phyloP scores from a whole-genome alignment of 2,329 filamentous ascomycete species.

The Trichoderma sp. region DNA sequence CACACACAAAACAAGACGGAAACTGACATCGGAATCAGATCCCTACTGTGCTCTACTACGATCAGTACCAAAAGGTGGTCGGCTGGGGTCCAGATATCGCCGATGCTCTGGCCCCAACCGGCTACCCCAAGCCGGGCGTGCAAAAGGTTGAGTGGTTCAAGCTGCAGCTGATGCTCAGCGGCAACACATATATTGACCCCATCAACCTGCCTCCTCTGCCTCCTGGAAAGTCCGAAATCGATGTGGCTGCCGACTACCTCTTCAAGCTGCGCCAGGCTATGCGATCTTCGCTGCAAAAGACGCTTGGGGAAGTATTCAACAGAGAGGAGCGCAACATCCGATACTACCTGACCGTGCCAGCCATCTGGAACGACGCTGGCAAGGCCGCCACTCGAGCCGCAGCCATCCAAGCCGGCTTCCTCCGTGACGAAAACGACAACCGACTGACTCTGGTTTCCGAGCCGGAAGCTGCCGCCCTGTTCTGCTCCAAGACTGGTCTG shows the following conservation, averaged over 20 bases:
- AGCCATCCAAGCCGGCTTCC: slow-evolving; percentile 94
- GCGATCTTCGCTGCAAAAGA: slow-evolving; percentile 94
- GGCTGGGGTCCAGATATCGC: slow-evolving; percentile 99
- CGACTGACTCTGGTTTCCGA: slow-evolving; percentile 92
- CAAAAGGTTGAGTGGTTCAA: slow-evolving; percentile 99
- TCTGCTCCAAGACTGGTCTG: slow-evolving; percentile 95
- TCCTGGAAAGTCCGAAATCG: slow-evolving; percentile 97
- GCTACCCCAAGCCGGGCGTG: slow-evolving; percentile 95
- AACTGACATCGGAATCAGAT: slow-evolving; percentile 61
- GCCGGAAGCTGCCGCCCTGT: slow-evolving; percentile 94
- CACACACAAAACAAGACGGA: neutral
- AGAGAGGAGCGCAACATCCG: slow-evolving; percentile 96
- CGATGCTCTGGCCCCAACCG: slow-evolving; percentile 92
- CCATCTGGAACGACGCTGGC: slow-evolving; percentile 98
- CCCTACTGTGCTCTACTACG: slow-evolving; percentile 98
- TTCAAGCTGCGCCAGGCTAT: slow-evolving; percentile 98
- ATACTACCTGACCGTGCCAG: slow-evolving; percentile 97
- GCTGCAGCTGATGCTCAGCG: slow-evolving; percentile 96
- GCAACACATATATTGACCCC: slow-evolving; percentile 98
- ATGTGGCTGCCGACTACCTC: slow-evolving; percentile 98
- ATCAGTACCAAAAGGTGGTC: slow-evolving; percentile 99
- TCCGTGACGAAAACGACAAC: slow-evolving; percentile 97
- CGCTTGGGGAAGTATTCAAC: slow-evolving; percentile 95
- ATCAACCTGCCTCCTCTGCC: slow-evolving; percentile 98
- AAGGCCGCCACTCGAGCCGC: slow-evolving; percentile 96